Conservation (phyloP, 352 stramenopile species). For the Phytophthora hibernalis region DNA sequence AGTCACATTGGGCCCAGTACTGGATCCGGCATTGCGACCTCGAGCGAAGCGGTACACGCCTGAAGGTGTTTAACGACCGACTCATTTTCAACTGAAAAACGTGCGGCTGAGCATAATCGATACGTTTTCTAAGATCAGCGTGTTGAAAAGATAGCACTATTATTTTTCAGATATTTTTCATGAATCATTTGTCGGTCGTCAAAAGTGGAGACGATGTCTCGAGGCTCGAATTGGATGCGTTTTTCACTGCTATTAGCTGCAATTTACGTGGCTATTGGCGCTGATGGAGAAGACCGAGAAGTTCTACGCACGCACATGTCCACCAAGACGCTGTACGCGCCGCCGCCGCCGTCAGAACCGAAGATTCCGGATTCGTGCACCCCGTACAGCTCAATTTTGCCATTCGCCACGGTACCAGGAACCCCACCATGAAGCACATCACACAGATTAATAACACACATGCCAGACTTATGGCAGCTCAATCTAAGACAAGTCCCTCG, state of each 20-base stretch:
- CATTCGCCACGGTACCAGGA: constrained; percentile 80
- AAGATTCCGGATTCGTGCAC: constrained; percentile 32
- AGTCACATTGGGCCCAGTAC: constrained; percentile 59
- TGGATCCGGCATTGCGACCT: neutral
- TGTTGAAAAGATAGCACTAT: constrained; percentile 17
- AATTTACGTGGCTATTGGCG: neutral
- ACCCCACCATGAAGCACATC: constrained; percentile 84
- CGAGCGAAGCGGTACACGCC: constrained; percentile 60
- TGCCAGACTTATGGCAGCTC: constrained; percentile 40
- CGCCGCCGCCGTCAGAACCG: constrained; percentile 15
- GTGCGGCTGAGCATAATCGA: neutral
- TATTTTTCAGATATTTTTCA: neutral
- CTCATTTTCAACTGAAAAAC: constrained; percentile 1
- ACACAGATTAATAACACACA: constrained; percentile 54
- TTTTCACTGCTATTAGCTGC: constrained; percentile 28
- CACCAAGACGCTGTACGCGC: constrained; percentile 79
- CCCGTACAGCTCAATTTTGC: constrained; percentile 80
- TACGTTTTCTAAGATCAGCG: neutral
- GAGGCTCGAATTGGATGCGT: neutral
- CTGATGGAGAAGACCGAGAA: constrained; percentile 22
- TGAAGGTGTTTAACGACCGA: constrained; percentile 45
- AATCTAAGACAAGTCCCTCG: neutral
- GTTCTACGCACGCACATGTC: constrained; percentile 73
- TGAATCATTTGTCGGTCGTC: neutral
- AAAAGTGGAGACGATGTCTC: constrained; percentile 10